A percentile compares a stretch with the other conserved stretches of the same genome.
Evolutionary conservation across 441 rosid species (phyloP).

Genomic region (Jatropha multifida): DNA sequence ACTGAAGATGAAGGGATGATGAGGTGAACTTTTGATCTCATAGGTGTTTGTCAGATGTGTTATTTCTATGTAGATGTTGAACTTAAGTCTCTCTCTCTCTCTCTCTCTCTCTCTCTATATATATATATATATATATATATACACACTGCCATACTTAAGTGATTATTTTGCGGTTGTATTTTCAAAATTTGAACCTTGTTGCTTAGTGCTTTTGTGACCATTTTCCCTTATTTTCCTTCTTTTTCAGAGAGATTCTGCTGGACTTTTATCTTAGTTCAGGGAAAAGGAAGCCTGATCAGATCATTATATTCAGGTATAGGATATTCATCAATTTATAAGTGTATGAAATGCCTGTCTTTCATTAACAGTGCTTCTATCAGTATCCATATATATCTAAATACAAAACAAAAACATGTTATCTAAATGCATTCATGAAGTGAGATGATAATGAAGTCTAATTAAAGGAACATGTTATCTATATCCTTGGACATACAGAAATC

Average conservation of each 20-base stretch:
- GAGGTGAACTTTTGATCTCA: conserved; percentile 35
- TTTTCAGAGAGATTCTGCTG: conserved; percentile 60
- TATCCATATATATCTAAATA: neutral
- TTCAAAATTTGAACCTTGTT: neutral
- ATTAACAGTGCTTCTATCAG: too few relatives aligned
- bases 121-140: neutral
- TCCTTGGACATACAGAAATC: neutral
- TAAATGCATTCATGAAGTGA: neutral
- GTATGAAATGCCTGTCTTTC: neutral
- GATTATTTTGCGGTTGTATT: neutral
- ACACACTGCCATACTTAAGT: neutral
- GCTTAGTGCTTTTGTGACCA: neutral
- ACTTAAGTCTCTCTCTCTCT: too few relatives aligned
- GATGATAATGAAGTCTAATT: neutral
- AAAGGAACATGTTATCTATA: neutral
- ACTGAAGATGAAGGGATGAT: conserved; percentile 71
- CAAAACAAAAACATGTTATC: too few relatives aligned
- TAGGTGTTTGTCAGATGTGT: neutral
- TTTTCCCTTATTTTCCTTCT: neutral
- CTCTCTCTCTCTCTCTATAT: too few relatives aligned
- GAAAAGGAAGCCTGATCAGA: conserved; percentile 75
- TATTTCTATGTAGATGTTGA: too few relatives aligned
- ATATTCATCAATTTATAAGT: neutral
- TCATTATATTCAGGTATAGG: conserved; percentile 73
- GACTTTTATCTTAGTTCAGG: conserved; percentile 76